Percentiles rank a stretch among this genome's conserved stretches.
phyloP scores from a whole-genome alignment of 2,329 filamentous ascomycete genomes.

The Taxawa tesnikishii region DNA sequence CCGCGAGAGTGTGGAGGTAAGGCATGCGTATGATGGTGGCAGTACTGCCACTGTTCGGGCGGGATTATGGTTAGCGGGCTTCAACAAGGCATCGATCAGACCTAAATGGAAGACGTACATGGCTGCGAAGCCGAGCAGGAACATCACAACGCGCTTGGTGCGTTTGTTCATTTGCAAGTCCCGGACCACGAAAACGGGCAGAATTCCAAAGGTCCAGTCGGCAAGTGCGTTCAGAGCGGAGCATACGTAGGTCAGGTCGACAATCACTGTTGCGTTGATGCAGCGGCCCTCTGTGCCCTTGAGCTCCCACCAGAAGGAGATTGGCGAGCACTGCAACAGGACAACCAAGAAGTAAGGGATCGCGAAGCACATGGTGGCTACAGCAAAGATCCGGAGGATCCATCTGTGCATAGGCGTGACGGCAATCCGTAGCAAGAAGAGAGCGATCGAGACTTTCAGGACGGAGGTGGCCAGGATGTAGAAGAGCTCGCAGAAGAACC shows the following conservation, averaged over 20 bases:
- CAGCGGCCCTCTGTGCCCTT: constrained; percentile 28
- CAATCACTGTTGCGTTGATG: constrained; percentile 5
- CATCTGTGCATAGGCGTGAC: constrained; percentile 30
- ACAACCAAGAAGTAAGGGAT: constrained; percentile 38
- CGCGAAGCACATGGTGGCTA: constrained; percentile 31
- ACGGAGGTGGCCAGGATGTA: constrained; percentile 37
- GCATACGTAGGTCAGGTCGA: constrained; percentile 7
- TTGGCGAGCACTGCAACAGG: constrained; percentile 41
- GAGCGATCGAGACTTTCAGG: constrained; percentile 39
- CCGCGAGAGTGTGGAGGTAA: constrained; percentile 25
- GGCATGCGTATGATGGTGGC: constrained; percentile 36
- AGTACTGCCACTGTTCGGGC: constrained; percentile 34
- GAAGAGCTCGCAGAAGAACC: constrained; percentile 44
- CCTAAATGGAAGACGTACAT: constrained; percentile 9
- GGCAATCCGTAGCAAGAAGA: constrained; percentile 42
- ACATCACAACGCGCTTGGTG: constrained; percentile 19
- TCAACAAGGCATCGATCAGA: neutral
- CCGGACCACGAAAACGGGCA: constrained; percentile 25
- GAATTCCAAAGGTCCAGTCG: constrained; percentile 22
- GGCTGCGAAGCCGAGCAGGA: constrained; percentile 21
- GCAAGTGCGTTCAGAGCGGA: constrained; percentile 21
- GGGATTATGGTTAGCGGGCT: no score
- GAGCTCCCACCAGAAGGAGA: constrained; percentile 40
- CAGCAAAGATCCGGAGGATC: constrained; percentile 34
- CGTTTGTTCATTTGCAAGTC: constrained; percentile 21